Conservation (phyloP, 208 protist genomes). For the Acanthamoeba lenticulata region DNA sequence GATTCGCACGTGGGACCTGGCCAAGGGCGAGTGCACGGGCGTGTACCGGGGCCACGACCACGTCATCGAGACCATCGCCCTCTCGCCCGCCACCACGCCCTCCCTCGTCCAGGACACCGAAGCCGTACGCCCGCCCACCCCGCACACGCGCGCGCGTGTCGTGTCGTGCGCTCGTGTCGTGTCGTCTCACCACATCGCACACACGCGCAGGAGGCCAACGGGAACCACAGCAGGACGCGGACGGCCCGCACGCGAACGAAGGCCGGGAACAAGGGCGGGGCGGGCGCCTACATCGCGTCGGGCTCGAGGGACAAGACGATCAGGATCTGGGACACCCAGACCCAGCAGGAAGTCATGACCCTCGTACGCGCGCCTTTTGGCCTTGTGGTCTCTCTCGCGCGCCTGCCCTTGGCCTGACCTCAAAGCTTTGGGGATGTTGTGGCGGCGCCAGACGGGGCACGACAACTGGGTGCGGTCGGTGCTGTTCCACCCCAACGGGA, state of each 20-base stretch:
- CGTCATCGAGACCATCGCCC: constrained; percentile 85
- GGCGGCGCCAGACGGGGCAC: constrained; percentile 73
- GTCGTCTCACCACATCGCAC: too few relatives aligned
- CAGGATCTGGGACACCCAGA: constrained; percentile 74
- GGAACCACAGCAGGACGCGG: constrained; percentile 1
- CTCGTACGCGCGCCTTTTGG: constrained; percentile 70
- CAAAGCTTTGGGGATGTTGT: constrained; percentile 55
- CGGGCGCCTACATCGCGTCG: constrained; percentile 70
- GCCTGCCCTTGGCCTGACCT: constrained; percentile 70
- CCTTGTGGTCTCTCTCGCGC: constrained; percentile 70
- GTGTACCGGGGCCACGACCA: constrained; percentile 71
- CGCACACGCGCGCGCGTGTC: neutral
- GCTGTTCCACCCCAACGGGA: constrained; percentile 78
- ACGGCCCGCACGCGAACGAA: neutral
- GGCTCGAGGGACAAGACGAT: constrained; percentile 78
- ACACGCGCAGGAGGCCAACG: neutral
- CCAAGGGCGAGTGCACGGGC: constrained; percentile 79
- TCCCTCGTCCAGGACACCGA: neutral
- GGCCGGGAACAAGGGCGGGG: neutral
- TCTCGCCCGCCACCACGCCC: constrained; percentile 73
- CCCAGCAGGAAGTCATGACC: constrained; percentile 66
- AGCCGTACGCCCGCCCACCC: neutral
- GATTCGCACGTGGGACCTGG: constrained; percentile 71
- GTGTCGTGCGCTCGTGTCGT: neutral
- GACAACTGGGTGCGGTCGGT: constrained; percentile 84